Evolutionary conservation across 2,329 filamentous ascomycete genomes (phyloP), one percentile per base, ranked within the genome.

Genomic region (Penicillium sp.): DNA sequence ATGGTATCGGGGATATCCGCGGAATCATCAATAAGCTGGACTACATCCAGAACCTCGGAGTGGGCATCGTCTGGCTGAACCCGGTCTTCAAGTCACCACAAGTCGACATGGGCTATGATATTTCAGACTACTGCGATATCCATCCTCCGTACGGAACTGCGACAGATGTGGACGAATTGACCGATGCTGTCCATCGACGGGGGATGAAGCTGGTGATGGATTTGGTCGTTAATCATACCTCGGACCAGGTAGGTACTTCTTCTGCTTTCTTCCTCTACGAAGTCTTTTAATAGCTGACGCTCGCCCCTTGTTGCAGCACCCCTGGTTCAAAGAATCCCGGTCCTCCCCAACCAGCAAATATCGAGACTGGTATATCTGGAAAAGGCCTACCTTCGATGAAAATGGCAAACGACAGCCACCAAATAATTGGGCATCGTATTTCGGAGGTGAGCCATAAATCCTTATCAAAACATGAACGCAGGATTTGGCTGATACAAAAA

Each of bases 341-440:
- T 31, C 41, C 5, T 43, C 41, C 5, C 78, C 83, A 49, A 49
- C 83, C 79, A 57, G 76, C 28, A 17, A 49, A 35, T 76, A 81
- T 60, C 86, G 87, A 5, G 81, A 88, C 70, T 90, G 87, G 86
- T 89, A 88, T 67, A 84, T 86, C 63, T 74, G 72, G 73, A 75
- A 63, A 52, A 79, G 81, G 6, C 80, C 80, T 49, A 79, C 78
- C 48, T 83, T 84, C 62, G 78, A 76, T 1, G 67, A 63, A 2
- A 75, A 84, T 34, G 88, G 88, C 5, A 80, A 79, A 15, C 83
- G 86, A 2, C 78, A 86, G 57, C 86, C 88, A 0, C 89, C 89
- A 0, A 91, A 89, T 65, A 92, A 92, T 74, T 92, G 88, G 87
- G 89, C 63, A 14, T 72, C 70, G 45, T 75, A 76, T 38, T 76